phyloP scores from a whole-genome alignment of 2,329 filamentous ascomycete genomes.

The Epichloe amarillans region DNA sequence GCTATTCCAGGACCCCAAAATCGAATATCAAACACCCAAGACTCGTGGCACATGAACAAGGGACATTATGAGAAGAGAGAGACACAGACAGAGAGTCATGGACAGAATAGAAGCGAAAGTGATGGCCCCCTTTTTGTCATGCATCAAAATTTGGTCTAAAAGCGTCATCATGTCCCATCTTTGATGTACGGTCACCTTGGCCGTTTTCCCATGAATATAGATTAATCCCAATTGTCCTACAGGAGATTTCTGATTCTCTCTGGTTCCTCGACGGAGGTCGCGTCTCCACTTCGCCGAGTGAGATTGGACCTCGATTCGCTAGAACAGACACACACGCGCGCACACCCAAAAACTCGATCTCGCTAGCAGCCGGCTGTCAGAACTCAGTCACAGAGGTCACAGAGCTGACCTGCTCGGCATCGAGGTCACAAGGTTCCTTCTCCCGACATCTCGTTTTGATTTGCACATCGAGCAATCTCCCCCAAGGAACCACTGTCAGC shows the following conservation, averaged over 20 bases:
- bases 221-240: conserved; percentile 5
- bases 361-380: conserved; percentile 7
- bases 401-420: conserved; percentile 11
- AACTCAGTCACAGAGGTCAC: conserved; percentile 4
- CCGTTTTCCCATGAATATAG: conserved; percentile 11
- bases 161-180: conserved; percentile 17
- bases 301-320: conserved; percentile 4
- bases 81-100: background rate
- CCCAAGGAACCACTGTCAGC: conserved; percentile 14
- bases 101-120: conserved; percentile 19
- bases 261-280: background rate
- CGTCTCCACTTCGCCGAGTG: conserved; percentile 4
- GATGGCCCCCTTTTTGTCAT: conserved; percentile 34
- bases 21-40: conserved; percentile 8
- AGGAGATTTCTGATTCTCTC: conserved; percentile 2
- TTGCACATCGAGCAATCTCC: conserved; percentile 13
- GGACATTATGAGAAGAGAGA: conserved; percentile 16
- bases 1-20: conserved; percentile 7
- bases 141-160: conserved; percentile 38
- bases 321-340: conserved; percentile 11
- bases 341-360: conserved; percentile 9
- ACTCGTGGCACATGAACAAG: conserved; percentile 16
- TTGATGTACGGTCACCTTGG: conserved; percentile 23
- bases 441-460: conserved; percentile 16
- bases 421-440: conserved; percentile 16